Conservation (phyloP, 2,329 filamentous ascomycete species). For the Aspergillus sp. region DNA sequence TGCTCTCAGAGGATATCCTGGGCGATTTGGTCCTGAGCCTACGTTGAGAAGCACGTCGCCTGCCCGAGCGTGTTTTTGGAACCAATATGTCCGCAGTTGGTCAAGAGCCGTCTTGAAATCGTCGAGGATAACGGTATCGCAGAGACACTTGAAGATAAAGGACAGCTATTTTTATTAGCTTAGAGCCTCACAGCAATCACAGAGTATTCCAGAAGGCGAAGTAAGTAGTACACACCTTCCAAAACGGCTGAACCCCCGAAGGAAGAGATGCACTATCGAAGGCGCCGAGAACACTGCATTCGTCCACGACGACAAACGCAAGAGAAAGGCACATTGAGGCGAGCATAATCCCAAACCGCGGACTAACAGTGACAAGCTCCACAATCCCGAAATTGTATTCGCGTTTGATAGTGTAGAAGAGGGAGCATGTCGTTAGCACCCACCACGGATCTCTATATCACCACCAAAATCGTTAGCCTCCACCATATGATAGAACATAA, state of each 20-base stretch:
- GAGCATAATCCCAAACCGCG: slow-evolving; percentile 64
- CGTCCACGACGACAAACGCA: slow-evolving; percentile 61
- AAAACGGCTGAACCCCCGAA: slow-evolving; percentile 65
- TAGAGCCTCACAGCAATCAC: too few species aligned
- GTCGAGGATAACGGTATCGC: slow-evolving; percentile 65
- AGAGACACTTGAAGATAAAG: slow-evolving; percentile 67
- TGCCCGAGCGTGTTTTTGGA: slow-evolving; percentile 1
- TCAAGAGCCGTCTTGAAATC: slow-evolving; percentile 64
- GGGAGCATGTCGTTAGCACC: slow-evolving; percentile 60
- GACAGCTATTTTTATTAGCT: slow-evolving; percentile 39
- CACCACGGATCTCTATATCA: slow-evolving; percentile 62
- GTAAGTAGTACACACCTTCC: slow-evolving; percentile 44
- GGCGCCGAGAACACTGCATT: slow-evolving; percentile 57
- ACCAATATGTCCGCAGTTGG: slow-evolving; percentile 5
- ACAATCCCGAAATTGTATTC: slow-evolving; percentile 60
- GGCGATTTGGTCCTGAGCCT: neutral
- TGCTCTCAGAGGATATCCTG: neutral
- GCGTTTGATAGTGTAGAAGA: slow-evolving; percentile 64
- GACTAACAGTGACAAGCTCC: slow-evolving; percentile 61
- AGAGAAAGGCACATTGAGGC: slow-evolving; percentile 61
- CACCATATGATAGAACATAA: neutral
- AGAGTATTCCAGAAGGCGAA: too few species aligned
- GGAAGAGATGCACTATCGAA: slow-evolving; percentile 39
- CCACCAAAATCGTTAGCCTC: neutral
- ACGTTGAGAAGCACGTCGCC: slow-evolving; percentile 3